Percentiles rank a stretch among this genome's conserved stretches.
These are phyloP conservation scores for Chiua sp. DNA, from an alignment of 1,284 basidiomycete species.

Conservation along the genomic window DNA sequence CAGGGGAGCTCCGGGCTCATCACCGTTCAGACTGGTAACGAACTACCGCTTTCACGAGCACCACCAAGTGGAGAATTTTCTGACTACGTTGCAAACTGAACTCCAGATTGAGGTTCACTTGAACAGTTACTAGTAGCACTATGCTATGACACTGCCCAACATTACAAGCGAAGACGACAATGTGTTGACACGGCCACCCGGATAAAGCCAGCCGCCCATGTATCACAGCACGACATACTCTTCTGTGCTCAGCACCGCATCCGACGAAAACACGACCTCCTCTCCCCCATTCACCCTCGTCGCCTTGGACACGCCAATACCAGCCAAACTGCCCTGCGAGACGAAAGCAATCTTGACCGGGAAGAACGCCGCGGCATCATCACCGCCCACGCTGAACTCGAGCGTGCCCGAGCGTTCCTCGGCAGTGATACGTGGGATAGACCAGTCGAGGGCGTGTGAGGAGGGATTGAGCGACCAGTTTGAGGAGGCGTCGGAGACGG, in stretches of 20 bases:
- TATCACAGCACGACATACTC: slow-evolving; percentile 65
- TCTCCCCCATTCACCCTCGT: slow-evolving; percentile 64
- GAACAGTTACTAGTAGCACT: too few relatives aligned
- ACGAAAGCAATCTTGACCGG: slow-evolving; percentile 89
- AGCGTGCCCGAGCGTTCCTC: slow-evolving; percentile 77
- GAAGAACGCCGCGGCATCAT: slow-evolving; percentile 90
- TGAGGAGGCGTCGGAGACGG: slow-evolving; percentile 73
- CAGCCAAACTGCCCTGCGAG: slow-evolving; percentile 78
- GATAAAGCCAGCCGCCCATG: background rate
- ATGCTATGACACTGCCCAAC: too few relatives aligned
- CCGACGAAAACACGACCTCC: slow-evolving; percentile 76
- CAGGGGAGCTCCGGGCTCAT: too few relatives aligned
- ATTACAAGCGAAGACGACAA: too few relatives aligned
- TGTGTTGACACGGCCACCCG: too few relatives aligned
- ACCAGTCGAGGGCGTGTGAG: slow-evolving; percentile 87
- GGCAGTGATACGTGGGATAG: slow-evolving; percentile 64
- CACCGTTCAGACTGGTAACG: too few relatives aligned
- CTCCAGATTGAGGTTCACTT: too few relatives aligned
- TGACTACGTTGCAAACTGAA: too few relatives aligned
- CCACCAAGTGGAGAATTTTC: too few relatives aligned
- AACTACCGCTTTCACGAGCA: too few relatives aligned
- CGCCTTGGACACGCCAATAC: slow-evolving; percentile 67
- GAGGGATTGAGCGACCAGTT: slow-evolving; percentile 85
- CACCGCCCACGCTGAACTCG: slow-evolving; percentile 88
- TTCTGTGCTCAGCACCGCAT: slow-evolving; percentile 74